A percentile compares a stretch with the other conserved stretches of the same genome.
Evolutionary conservation across 345 rosid genomes (phyloP).

Genomic region (Salix purpurea): DNA sequence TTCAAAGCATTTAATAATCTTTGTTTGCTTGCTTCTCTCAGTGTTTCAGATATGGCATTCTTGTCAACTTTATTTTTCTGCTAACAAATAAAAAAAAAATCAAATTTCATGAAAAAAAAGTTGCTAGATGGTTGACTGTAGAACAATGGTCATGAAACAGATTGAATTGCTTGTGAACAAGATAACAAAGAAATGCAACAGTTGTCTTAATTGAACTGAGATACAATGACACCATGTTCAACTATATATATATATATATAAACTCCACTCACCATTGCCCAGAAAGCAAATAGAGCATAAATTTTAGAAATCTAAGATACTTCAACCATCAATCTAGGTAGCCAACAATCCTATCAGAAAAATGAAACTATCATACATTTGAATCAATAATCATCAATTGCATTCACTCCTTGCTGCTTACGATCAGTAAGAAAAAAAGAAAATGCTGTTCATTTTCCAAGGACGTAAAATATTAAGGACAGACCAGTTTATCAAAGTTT

Average conservation of each 20-base stretch:
- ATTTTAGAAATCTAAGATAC: background rate
- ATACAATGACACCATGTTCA: background rate
- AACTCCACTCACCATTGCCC: background rate
- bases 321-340: background rate
- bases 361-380: background rate
- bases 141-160: background rate
- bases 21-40: conserved; percentile 66
- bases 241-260: background rate
- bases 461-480: background rate
- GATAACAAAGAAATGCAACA: background rate
- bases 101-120: conserved; percentile 1
- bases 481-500: conserved; percentile 51
- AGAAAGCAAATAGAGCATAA: background rate
- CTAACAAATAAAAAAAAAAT: background rate
- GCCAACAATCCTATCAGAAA: background rate
- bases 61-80: conserved; percentile 60
- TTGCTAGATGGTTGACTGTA: background rate
- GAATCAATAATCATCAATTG: background rate
- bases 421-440: background rate
- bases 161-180: background rate
- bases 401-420: background rate
- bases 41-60: conserved; percentile 57
- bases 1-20: conserved; percentile 55
- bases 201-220: too few species aligned
- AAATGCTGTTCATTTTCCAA: background rate